Percentiles rank a stretch among this genome's conserved stretches.
phyloP scores from a whole-genome alignment of 2,329 filamentous ascomycete species.

The Nemania sp. region DNA sequence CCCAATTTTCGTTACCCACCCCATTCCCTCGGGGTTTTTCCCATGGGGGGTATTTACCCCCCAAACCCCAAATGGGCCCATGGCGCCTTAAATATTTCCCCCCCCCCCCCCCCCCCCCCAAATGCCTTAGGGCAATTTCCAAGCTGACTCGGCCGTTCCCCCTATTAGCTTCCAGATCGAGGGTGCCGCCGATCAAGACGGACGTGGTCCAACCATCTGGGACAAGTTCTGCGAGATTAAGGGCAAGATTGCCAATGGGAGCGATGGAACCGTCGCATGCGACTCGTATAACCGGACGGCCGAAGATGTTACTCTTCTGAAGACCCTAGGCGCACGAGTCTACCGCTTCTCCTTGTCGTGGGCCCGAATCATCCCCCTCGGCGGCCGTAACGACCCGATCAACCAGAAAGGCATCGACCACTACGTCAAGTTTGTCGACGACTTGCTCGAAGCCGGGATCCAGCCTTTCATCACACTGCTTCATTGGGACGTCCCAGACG shows the following conservation, averaged over 20 bases:
- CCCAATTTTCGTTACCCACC: too few relatives aligned
- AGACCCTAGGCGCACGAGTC: constrained; percentile 70
- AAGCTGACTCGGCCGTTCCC: constrained; percentile 29
- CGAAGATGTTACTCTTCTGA: constrained; percentile 78
- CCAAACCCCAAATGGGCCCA: too few relatives aligned
- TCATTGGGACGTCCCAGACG: constrained; percentile 87
- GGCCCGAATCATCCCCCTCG: constrained; percentile 84
- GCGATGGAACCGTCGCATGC: constrained; percentile 76
- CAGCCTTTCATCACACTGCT: constrained; percentile 81
- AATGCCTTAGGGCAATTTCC: background rate
- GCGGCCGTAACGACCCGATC: constrained; percentile 78
- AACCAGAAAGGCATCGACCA: constrained; percentile 78
- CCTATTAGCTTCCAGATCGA: constrained; percentile 80
- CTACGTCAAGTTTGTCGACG: constrained; percentile 79
- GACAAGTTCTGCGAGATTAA: constrained; percentile 83
- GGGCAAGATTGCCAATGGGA: constrained; percentile 81
- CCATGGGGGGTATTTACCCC: too few relatives aligned
- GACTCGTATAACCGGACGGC: constrained; percentile 82
- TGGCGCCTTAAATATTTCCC: too few relatives aligned
- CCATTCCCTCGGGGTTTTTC: too few relatives aligned
- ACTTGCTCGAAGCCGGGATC: constrained; percentile 76
- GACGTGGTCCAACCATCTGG: constrained; percentile 84
- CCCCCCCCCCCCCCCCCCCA: too few relatives aligned
- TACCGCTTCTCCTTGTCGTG: constrained; percentile 88
- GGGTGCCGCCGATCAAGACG: constrained; percentile 74